A percentile compares a stretch with the other conserved stretches of the same genome.
phyloP scores from a whole-genome alignment of 768 basidiomycete genomes.

The Naganishia vishniacii region DNA sequence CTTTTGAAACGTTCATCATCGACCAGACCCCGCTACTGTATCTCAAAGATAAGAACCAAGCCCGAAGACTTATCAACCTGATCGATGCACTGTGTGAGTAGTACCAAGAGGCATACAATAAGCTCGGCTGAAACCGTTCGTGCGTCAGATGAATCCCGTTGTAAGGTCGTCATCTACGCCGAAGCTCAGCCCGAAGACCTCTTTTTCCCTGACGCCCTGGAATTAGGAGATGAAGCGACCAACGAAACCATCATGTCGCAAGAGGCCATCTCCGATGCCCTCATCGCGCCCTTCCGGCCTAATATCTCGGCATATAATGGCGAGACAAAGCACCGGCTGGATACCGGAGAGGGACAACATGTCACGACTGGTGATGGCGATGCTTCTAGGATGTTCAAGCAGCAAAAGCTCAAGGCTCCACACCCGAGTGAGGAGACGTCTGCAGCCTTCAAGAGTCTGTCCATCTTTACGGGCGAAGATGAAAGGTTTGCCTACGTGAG shows the following conservation, averaged over 20 bases:
- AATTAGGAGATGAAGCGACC: slow-evolving; percentile 34
- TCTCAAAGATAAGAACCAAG: slow-evolving; percentile 58
- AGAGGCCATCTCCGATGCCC: slow-evolving; percentile 55
- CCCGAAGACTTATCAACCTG: slow-evolving; percentile 59
- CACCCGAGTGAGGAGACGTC: slow-evolving; percentile 36
- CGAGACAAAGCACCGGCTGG: slow-evolving; percentile 7
- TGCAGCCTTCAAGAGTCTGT: slow-evolving; percentile 53
- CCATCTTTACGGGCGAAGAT: slow-evolving; percentile 59
- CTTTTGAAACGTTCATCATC: slow-evolving; percentile 55
- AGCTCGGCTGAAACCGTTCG: neutral
- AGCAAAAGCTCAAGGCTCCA: slow-evolving; percentile 28
- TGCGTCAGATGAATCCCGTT: slow-evolving; percentile 41
- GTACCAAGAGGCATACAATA: slow-evolving; percentile 11
- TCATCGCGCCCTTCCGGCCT: slow-evolving; percentile 54
- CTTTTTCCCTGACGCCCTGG: slow-evolving; percentile 58
- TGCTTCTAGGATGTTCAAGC: slow-evolving; percentile 29
- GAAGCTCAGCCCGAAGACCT: slow-evolving; percentile 49
- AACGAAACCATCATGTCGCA: slow-evolving; percentile 49
- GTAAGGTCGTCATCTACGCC: slow-evolving; percentile 41
- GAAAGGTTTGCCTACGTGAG: slow-evolving; percentile 59
- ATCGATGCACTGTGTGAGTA: slow-evolving; percentile 59
- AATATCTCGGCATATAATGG: slow-evolving; percentile 57
- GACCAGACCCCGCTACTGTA: slow-evolving; percentile 55
- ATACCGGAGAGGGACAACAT: slow-evolving; percentile 10
- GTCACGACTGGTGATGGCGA: slow-evolving; percentile 19